These are phyloP conservation scores for Alnus rubra DNA, from an alignment of 306 rosid genomes.

Conservation along the genomic window DNA sequence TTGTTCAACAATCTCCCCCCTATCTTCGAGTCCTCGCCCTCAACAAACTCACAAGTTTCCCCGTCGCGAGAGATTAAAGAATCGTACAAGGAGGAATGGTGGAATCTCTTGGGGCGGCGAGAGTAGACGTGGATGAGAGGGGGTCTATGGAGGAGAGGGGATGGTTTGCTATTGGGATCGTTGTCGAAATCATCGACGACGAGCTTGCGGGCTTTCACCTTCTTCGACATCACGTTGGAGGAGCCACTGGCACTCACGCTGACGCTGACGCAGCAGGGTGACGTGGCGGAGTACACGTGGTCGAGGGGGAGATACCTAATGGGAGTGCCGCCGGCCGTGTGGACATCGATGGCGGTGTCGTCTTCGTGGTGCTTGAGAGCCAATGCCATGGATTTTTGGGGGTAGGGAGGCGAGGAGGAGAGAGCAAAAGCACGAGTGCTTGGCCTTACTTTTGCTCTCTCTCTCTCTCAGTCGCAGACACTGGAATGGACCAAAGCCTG, in stretches of 20 bases:
- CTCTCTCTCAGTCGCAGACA: neutral
- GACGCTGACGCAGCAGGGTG: constrained; percentile 68
- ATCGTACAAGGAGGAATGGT: constrained; percentile 39
- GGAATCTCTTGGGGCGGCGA: constrained; percentile 61
- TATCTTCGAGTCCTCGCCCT: constrained; percentile 13
- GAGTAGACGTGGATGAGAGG: constrained; percentile 59
- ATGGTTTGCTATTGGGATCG: constrained; percentile 20
- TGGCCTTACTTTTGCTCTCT: neutral
- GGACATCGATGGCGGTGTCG: constrained; percentile 59
- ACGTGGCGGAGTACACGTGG: constrained; percentile 88
- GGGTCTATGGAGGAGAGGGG: constrained; percentile 30
- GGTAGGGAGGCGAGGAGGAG: neutral
- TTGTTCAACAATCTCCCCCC: constrained; percentile 24
- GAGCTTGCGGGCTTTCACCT: constrained; percentile 85
- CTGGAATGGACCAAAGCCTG: neutral
- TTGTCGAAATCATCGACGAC: constrained; percentile 25
- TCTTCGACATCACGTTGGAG: constrained; percentile 92
- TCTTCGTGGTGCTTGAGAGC: constrained; percentile 47
- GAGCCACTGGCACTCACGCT: constrained; percentile 77
- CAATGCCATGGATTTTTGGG: constrained; percentile 45
- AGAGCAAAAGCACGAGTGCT: constrained; percentile 24
- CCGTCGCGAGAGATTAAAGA: constrained; percentile 29
- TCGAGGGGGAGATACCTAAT: constrained; percentile 79
- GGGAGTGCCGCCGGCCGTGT: constrained; percentile 58
- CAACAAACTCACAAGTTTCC: neutral